These are phyloP conservation scores for Coffea canephora DNA, from an alignment of 257 asterid genomes.

Conservation along the genomic window DNA sequence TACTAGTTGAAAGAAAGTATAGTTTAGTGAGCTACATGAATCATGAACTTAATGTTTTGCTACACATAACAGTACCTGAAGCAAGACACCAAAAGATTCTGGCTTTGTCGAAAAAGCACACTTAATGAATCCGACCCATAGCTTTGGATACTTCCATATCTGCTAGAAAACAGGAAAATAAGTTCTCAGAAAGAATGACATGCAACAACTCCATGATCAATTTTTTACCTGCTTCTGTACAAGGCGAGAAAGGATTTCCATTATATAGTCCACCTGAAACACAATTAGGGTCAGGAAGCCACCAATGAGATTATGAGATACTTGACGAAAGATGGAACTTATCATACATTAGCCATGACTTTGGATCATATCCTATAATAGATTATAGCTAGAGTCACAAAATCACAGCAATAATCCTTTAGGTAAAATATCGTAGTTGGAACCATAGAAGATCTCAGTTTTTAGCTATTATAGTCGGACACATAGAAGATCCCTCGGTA, in stretches of 20 bases:
- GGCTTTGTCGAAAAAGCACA: conserved; percentile 93
- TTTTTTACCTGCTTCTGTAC: conserved; percentile 89
- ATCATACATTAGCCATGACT: neutral
- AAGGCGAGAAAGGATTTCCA: conserved; percentile 96
- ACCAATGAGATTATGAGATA: neutral
- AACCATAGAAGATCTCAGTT: neutral
- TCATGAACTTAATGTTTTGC: conserved; percentile 8
- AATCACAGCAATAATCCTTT: neutral
- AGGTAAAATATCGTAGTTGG: neutral
- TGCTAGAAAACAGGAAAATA: conserved; percentile 29
- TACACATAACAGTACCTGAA: conserved; percentile 57
- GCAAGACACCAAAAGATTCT: conserved; percentile 82
- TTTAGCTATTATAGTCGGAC: neutral
- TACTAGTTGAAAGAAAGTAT: neutral
- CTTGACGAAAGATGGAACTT: neutral
- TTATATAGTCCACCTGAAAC: conserved; percentile 83
- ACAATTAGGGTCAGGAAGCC: conserved; percentile 9
- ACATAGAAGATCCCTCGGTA: neutral
- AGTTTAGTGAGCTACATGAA: neutral
- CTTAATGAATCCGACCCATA: conserved; percentile 96
- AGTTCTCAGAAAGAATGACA: conserved; percentile 18
- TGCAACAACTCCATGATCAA: neutral
- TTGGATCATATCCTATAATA: neutral
- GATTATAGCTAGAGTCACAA: neutral
- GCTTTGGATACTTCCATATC: conserved; percentile 99